phyloP scores from a whole-genome alignment of 2,329 filamentous ascomycete genomes.

The Colletotrichum filicis region DNA sequence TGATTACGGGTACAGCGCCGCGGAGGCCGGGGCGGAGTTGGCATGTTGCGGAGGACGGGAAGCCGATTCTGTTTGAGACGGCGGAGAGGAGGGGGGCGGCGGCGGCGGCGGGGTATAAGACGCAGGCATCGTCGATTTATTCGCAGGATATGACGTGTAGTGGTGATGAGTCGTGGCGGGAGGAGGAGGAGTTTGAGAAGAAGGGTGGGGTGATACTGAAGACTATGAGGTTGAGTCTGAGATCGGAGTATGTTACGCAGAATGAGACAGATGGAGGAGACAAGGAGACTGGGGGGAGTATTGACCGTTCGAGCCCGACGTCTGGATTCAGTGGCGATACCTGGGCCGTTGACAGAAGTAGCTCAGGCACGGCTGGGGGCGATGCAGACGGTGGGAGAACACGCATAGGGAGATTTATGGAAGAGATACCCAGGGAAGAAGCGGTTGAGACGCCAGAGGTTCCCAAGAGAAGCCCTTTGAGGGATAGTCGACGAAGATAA shows the following conservation, averaged over 20 bases:
- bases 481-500: not conserved
- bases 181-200: not conserved
- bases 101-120: not conserved
- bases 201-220: slow-evolving; percentile 33
- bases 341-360: slow-evolving; percentile 4
- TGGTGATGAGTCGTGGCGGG: not conserved
- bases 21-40: slow-evolving; percentile 34
- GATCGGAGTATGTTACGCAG: slow-evolving; percentile 37
- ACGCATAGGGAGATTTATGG: not conserved
- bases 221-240: slow-evolving; percentile 25
- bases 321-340: slow-evolving; percentile 38
- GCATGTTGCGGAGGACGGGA: slow-evolving; percentile 24
- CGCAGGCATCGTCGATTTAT: slow-evolving; percentile 27
- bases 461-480: slow-evolving; percentile 7
- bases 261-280: slow-evolving; percentile 45
- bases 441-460: not conserved
- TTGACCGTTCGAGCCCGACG: slow-evolving; percentile 40
- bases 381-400: not conserved
- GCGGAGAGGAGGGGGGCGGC: slow-evolving; percentile 1
- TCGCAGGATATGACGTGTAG: slow-evolving; percentile 8
- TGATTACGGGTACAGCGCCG: slow-evolving; percentile 40
- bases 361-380: not conserved
- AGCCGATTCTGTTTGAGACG: slow-evolving; percentile 18
- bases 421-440: slow-evolving; percentile 18
- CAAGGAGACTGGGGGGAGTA: slow-evolving; percentile 44